phyloP scores from a whole-genome alignment of 495 filamentous ascomycete species.

The Aspergillus hancockii region DNA sequence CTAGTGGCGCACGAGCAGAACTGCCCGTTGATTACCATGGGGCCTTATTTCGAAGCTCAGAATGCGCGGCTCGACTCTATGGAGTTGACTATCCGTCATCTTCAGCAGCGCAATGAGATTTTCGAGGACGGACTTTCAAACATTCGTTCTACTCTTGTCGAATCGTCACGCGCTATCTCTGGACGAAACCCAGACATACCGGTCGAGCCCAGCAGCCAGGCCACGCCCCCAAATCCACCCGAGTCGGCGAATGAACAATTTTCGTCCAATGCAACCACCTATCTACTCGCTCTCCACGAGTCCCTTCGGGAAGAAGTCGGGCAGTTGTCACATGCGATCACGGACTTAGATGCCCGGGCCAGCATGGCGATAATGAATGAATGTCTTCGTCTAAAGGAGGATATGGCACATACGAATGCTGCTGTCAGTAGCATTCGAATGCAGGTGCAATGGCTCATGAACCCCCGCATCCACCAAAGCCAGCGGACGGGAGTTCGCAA shows the following conservation, averaged over 20 bases:
- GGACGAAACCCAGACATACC: conserved; percentile 10
- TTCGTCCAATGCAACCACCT: conserved; percentile 49
- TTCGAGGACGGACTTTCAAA: conserved; percentile 55
- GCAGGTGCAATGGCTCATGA: conserved; percentile 72
- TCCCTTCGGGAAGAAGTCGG: conserved; percentile 65
- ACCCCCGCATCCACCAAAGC: conserved; percentile 54
- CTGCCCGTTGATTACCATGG: conserved; percentile 60
- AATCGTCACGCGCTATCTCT: conserved; percentile 32
- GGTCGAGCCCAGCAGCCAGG: neutral
- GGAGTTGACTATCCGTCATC: conserved; percentile 55
- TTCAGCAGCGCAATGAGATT: conserved; percentile 59
- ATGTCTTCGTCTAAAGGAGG: conserved; percentile 64
- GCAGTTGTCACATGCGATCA: conserved; percentile 57
- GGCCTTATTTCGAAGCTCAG: conserved; percentile 59
- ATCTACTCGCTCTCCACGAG: conserved; percentile 68
- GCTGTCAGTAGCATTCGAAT: conserved; percentile 62
- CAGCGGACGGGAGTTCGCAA: conserved; percentile 29
- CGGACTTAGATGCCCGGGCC: conserved; percentile 63
- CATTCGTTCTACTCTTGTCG: conserved; percentile 45
- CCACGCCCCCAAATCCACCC: conserved; percentile 4
- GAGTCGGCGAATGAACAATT: conserved; percentile 12
- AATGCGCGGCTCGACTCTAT: conserved; percentile 56
- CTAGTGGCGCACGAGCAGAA: conserved; percentile 51
- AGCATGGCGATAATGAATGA: conserved; percentile 72
- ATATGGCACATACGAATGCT: conserved; percentile 66